Evolutionary conservation across 768 basidiomycete species (phyloP), one percentile per base, ranked within the genome.

Genomic region (Leccinum rimulosum): DNA sequence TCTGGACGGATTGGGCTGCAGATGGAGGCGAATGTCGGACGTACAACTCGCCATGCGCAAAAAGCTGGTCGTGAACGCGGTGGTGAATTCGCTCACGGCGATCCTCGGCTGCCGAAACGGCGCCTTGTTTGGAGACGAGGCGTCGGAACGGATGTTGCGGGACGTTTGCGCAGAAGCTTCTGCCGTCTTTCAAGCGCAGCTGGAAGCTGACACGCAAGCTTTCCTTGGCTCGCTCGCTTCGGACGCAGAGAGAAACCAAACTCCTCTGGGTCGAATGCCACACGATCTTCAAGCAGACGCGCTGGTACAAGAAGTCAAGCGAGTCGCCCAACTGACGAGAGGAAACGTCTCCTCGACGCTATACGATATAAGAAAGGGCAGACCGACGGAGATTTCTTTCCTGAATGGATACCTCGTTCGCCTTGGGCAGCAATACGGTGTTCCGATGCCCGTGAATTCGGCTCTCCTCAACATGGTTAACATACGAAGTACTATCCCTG

Each of bases 21-120:
- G 77, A 6, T 91, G 92, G 85, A 76, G 77, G 30, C 82, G 90
- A 1, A 83, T 89, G 61, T 76, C 82, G 2, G 78, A 87, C 17
- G 68, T 96, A 22, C 85, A 93, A 61, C 75, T 85, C 31, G 76
- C 80, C 25, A 82, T 95, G 75, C 86, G 89, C 40, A 85, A 84
- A 61, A 95, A 94, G 75, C 75, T 97, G 48, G 91, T 87, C 31
- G 82, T 91, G 59, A 93, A 96, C 70, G 77, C 86, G 12, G 80
- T 86, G 64, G 83, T 98, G 72, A 94, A 97, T 67, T 87, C 96
- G 2, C 80, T 98, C 57, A 91, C 94, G 0, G 89, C 92, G 9
- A 70, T 98, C 25, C 75, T 93, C 61, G 84, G 84, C 31, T 89
- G 93, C 66, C 79, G 82, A 53, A 96, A 96, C 69, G 93, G 93